Evolutionary conservation across 2,329 filamentous ascomycete species (phyloP).

Genomic region (Fusarium anthophilum): DNA sequence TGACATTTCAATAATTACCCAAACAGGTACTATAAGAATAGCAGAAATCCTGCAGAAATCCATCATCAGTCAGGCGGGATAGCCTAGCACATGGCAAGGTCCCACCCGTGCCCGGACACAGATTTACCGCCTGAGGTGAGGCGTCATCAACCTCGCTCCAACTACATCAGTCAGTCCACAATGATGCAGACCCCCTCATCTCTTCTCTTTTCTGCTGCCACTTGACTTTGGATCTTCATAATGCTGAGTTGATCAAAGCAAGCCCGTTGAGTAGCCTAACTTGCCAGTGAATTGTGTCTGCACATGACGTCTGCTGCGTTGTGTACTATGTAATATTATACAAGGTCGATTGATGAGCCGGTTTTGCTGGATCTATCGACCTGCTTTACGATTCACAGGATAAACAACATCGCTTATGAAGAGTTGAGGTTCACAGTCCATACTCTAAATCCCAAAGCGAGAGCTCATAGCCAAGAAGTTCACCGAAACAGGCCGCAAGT

Average conservation of each 20-base stretch:
- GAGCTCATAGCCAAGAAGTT: slow-evolving; percentile 3
- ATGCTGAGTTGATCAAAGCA: neutral
- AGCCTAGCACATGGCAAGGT: slow-evolving; percentile 29
- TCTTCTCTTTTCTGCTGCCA: neutral
- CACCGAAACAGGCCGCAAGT: neutral
- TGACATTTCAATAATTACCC: neutral
- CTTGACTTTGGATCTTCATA: neutral
- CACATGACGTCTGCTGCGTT: neutral
- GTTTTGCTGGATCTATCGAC: neutral
- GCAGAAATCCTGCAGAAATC: neutral
- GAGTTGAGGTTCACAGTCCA: slow-evolving; percentile 1
- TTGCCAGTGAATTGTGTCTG: neutral
- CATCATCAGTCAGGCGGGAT: slow-evolving; percentile 10
- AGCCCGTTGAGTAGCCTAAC: neutral
- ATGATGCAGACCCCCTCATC: slow-evolving; percentile 38
- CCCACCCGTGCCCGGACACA: slow-evolving; percentile 25
- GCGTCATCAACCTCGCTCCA: slow-evolving; percentile 41
- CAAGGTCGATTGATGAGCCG: slow-evolving; percentile 1
- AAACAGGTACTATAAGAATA: neutral
- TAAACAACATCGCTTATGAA: neutral
- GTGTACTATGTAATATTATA: neutral
- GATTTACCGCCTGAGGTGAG: slow-evolving; percentile 33
- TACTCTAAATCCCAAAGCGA: neutral
- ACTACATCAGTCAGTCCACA: slow-evolving; percentile 44
- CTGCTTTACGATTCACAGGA: neutral